Base-by-base conservation (phyloP, 2,329 filamentous ascomycete species). In the Penicillium olsonii region DNA sequence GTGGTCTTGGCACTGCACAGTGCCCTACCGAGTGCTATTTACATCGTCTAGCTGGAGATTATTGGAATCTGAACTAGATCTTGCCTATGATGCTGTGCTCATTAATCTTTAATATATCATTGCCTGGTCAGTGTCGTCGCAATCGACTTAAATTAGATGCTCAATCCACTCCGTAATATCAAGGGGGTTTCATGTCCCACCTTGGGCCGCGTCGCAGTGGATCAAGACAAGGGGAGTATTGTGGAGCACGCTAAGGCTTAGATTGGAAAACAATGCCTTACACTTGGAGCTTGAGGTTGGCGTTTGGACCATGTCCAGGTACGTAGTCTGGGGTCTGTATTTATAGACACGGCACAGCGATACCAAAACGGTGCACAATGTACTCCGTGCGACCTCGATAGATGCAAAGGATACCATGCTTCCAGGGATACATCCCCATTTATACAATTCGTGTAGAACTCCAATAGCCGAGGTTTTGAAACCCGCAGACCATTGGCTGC, bases 191-290 rank as follows among this genome's bases (percentile, higher is more conserved):
- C 29, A 40, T 48, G 49, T 62, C 60, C 55, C 54, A 57, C 54
- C 46, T 42, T 45, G 53, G 60, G 53, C 62, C 59, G 55, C 56
- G 56, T 54, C 55, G 53, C 42, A 53, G 61, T 65, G 61, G 60
- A 63, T 48, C 53, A 46, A 37, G 42, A 35, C 35, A 37, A 52
- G 42, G 48, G 48, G 55, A 54, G 50, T 35, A 14, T 26, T 31
- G 58, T 61, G 58, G 56, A 61, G 58, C 45, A 38, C 55, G 43
- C 58, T 60, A 61, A 41, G 33, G 48, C 55, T 60, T 55, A 56
- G 41, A 54, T 57, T 59, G 50, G 47, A 53, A 59, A 44, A 45
- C 18, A 48, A 55, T 52, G 54, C 50, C 22, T 24, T 24, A 24
- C 5, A 24, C 22, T 8, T 4, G 22, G 22, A 8, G 22, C 22